Evolutionary conservation across 495 filamentous ascomycete genomes (phyloP), one percentile per base, ranked within the genome.

Genomic region (Aspergillus carlsbadensis): DNA sequence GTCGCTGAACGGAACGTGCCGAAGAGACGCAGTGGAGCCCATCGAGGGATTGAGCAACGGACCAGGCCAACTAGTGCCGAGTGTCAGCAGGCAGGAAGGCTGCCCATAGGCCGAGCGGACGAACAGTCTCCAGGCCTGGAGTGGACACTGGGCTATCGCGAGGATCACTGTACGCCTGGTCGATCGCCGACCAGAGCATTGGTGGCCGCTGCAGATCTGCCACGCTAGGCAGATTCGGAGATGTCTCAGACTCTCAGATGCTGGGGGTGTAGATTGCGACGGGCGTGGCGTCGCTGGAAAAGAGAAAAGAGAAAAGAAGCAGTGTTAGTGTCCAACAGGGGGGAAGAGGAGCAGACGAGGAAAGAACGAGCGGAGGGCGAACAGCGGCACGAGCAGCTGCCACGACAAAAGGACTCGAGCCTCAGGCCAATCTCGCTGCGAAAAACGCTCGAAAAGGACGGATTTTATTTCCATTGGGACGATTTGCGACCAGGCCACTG

Each of bases 101-200:
- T 17, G 24, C 29, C 17, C 4, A 45, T 54, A 40, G 46, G 37
- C 22, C n/a, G 33, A 41, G 39, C 15, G 10, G 44, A 39, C 35
- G 21, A 39, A 34, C 15, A 48, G 35, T 35, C 29, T 48, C 43
- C 31, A 20, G 36, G 14, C 14, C 31, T 45, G 13, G 10, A 20
- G 42, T 33, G 36, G 31, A 55, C 54, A 20, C 36, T 33, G 36
- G 31, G 51, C 54, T 48, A 47, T 21, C 50, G 42, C 39, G 47
- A 46, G 44, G 47, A 22, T 52, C 56, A 56, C 50, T 60, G 52
- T 56, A 56, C 39, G 58, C 22, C 40, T 18, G 46, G 58, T 60
- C 58, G 58, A 60, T 60, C 58, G 35, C 42, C 14, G 21, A 29
- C 18, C 41, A 31, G 37, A 48, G 52, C 26, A 60, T 55, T 47